Conservation (phyloP, 2,329 filamentous ascomycete genomes). For the Exophiala viscosa region DNA sequence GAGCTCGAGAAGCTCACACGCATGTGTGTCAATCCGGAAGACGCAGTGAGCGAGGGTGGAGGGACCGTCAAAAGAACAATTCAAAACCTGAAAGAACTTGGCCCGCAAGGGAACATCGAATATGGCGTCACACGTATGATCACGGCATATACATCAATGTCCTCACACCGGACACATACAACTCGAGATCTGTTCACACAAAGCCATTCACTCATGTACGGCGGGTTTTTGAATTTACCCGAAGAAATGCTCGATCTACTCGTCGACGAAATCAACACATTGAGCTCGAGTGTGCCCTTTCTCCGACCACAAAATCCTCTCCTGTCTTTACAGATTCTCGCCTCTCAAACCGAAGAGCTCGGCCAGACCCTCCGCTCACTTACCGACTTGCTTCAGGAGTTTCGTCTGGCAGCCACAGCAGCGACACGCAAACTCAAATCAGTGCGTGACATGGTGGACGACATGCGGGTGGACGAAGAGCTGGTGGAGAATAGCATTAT, state of each 20-base stretch:
- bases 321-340: slow-evolving; percentile 64
- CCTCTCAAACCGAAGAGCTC: slow-evolving; percentile 67
- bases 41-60: slow-evolving; percentile 45
- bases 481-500: slow-evolving; percentile 74
- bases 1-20: slow-evolving; percentile 54
- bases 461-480: slow-evolving; percentile 80
- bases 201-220: slow-evolving; percentile 55
- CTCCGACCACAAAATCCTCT: slow-evolving; percentile 49
- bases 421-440: slow-evolving; percentile 75
- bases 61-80: slow-evolving; percentile 52
- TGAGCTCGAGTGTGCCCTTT: slow-evolving; percentile 51
- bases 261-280: slow-evolving; percentile 53
- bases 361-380: slow-evolving; percentile 79
- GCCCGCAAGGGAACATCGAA: slow-evolving; percentile 54
- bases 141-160: slow-evolving; percentile 56
- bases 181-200: slow-evolving; percentile 58
- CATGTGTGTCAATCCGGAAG: slow-evolving; percentile 32
- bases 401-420: slow-evolving; percentile 77
- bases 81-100: slow-evolving; percentile 51
- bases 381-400: slow-evolving; percentile 91
- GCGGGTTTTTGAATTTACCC: slow-evolving; percentile 42
- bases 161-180: slow-evolving; percentile 59
- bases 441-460: slow-evolving; percentile 78
- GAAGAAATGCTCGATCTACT: slow-evolving; percentile 55
- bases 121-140: slow-evolving; percentile 55